Evolutionary conservation across 2,329 filamentous ascomycete species (phyloP).

Genomic region (Dissoconium aciculare): DNA sequence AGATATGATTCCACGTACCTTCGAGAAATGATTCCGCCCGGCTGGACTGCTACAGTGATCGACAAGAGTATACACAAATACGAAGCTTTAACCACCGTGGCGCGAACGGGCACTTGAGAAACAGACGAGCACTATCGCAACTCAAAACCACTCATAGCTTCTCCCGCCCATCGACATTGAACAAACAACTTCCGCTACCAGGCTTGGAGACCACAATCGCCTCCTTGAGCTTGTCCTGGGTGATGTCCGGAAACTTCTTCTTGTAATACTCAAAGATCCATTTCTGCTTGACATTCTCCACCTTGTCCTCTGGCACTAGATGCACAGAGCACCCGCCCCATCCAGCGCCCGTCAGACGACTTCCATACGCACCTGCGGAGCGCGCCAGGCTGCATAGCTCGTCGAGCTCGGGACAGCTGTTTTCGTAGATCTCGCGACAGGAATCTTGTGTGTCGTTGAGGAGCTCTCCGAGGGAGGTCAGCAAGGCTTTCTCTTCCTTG

Average conservation of each 20-base stretch:
- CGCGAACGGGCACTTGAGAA: too few species aligned
- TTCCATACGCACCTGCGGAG: conserved; percentile 66
- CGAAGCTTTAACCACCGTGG: not conserved
- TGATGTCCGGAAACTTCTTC: conserved; percentile 52
- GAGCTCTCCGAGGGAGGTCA: conserved; percentile 58
- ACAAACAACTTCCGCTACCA: conserved; percentile 46
- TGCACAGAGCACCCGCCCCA: conserved; percentile 97
- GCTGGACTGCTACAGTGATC: not conserved
- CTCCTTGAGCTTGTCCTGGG: conserved; percentile 55
- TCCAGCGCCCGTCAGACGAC: conserved; percentile 76
- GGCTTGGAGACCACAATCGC: conserved; percentile 85
- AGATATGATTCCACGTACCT: conserved; percentile 1
- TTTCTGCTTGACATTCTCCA: conserved; percentile 60
- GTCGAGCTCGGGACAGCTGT: conserved; percentile 85
- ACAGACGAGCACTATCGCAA: not conserved
- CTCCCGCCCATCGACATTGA: conserved; percentile 15
- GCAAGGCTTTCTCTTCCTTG: conserved; percentile 48
- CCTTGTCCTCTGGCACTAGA: conserved; percentile 69
- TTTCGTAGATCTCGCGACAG: conserved; percentile 77
- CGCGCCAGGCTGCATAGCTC: conserved; percentile 68
- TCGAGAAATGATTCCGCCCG: too few species aligned
- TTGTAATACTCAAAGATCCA: conserved; percentile 72
- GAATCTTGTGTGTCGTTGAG: conserved; percentile 84
- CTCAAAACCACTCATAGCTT: conserved; percentile 5
- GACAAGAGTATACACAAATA: not conserved